A percentile compares a stretch with the other conserved stretches of the same genome.
These are phyloP conservation scores for Hortiboletus campestris DNA, from an alignment of 768 basidiomycete genomes.

Conservation along the genomic window DNA sequence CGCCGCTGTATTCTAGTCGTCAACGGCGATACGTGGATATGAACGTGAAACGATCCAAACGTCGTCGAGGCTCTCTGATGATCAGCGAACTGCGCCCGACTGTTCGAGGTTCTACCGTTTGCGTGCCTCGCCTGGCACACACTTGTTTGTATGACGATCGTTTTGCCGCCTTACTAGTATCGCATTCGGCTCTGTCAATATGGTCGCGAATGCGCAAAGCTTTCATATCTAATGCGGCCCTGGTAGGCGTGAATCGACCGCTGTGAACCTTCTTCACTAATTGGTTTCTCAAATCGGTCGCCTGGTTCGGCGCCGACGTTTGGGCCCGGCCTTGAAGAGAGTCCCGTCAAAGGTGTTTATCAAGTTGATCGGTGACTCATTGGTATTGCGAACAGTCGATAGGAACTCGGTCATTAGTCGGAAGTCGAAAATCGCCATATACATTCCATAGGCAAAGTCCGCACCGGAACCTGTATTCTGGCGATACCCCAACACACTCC, in stretches of 20 bases:
- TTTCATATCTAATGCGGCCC: background rate
- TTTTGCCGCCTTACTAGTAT: background rate
- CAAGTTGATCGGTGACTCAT: background rate
- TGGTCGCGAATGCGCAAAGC: background rate
- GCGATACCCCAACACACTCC: slow-evolving; percentile 5
- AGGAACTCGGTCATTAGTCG: slow-evolving; percentile 2
- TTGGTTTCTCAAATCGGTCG: slow-evolving; percentile 1
- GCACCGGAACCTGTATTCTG: slow-evolving; percentile 6
- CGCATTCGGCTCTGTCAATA: background rate
- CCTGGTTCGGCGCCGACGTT: slow-evolving; percentile 6
- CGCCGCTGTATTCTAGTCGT: background rate
- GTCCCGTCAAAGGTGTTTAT: background rate
- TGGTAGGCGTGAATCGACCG: background rate
- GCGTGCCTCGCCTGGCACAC: background rate
- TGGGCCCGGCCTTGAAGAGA: background rate
- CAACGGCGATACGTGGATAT: background rate
- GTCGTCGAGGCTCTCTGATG: background rate
- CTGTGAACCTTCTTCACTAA: background rate
- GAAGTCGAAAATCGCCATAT: slow-evolving; percentile 11
- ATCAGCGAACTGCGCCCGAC: slow-evolving; percentile 6
- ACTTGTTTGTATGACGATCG: background rate
- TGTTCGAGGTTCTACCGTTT: background rate
- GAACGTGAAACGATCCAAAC: background rate
- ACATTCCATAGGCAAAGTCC: background rate
- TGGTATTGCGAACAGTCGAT: background rate